Evolutionary conservation across 305 asterid genomes (phyloP).

Genomic region (Fraxinus sp.): DNA sequence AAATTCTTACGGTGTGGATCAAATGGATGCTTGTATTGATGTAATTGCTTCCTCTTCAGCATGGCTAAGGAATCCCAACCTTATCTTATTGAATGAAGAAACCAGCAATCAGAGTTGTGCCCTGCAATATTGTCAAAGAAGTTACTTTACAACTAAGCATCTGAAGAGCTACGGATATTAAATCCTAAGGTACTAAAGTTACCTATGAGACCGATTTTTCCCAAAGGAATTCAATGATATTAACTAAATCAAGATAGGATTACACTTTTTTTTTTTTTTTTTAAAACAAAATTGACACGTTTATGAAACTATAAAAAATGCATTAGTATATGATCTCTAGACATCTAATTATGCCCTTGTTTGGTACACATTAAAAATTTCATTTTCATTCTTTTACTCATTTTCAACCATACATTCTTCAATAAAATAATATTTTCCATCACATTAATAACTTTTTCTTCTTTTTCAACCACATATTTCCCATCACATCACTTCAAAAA

Average conservation of each 20-base stretch:
- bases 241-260: background rate
- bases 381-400: too few species aligned
- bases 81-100: conserved; percentile 1
- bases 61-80: conserved; percentile 22
- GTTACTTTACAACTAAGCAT: conserved; percentile 8
- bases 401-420: too few species aligned
- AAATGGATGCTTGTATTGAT: conserved; percentile 61
- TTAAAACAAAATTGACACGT: background rate
- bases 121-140: conserved; percentile 28
- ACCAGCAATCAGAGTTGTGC: background rate
- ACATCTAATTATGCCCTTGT: background rate
- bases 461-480: too few species aligned
- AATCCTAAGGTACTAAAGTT: background rate
- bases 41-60: conserved; percentile 71
- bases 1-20: conserved; percentile 59
- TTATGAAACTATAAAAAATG: background rate
- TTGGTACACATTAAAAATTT: too few species aligned
- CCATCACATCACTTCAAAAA: too few species aligned
- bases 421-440: too few species aligned
- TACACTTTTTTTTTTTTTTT: too few species aligned
- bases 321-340: background rate
- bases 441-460: too few species aligned
- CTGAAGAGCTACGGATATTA: conserved; percentile 2
- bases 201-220: background rate
- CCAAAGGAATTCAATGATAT: background rate